Evolutionary conservation across 2,329 filamentous ascomycete genomes (phyloP).

Genomic region (Biscogniauxia mediterranea): DNA sequence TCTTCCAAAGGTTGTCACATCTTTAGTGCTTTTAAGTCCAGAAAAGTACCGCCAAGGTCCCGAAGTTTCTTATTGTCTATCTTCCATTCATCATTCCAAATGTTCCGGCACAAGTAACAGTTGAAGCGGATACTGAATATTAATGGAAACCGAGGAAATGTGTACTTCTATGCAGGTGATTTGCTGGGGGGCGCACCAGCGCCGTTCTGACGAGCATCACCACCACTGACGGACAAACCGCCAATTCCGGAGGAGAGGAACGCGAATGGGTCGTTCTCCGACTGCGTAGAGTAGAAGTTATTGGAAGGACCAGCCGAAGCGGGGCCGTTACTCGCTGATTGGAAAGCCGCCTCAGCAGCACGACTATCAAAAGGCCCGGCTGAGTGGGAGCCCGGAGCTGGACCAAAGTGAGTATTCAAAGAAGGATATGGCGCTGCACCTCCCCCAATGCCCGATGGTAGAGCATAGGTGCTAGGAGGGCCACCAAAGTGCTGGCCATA

Average conservation of each 20-base stretch:
- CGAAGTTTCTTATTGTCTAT: slow-evolving; percentile 40
- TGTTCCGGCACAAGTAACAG: slow-evolving; percentile 31
- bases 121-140: slow-evolving; percentile 13
- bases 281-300: slow-evolving; percentile 66
- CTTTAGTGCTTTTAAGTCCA: slow-evolving; percentile 41
- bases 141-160: slow-evolving; percentile 14
- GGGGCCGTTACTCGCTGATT: slow-evolving; percentile 78
- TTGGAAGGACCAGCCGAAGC: slow-evolving; percentile 74
- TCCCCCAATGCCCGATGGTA: slow-evolving; percentile 81
- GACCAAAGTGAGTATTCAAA: slow-evolving; percentile 78
- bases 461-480: slow-evolving; percentile 82
- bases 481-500: slow-evolving; percentile 82
- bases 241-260: slow-evolving; percentile 75
- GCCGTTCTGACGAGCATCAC: slow-evolving; percentile 63
- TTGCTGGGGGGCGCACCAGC: slow-evolving; percentile 55
- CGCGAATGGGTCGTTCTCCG: slow-evolving; percentile 73
- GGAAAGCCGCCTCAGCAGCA: slow-evolving; percentile 91
- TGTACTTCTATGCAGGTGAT: slow-evolving; percentile 51
- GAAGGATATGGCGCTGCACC: slow-evolving; percentile 77
- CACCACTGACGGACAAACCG: slow-evolving; percentile 67
- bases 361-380: slow-evolving; percentile 90
- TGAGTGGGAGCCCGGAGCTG: slow-evolving; percentile 74
- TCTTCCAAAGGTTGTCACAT: slow-evolving; percentile 42
- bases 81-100: slow-evolving; percentile 39
- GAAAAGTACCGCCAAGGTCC: slow-evolving; percentile 43